phyloP scores from a whole-genome alignment of 352 stramenopile species.

The Pythium inflatum region DNA sequence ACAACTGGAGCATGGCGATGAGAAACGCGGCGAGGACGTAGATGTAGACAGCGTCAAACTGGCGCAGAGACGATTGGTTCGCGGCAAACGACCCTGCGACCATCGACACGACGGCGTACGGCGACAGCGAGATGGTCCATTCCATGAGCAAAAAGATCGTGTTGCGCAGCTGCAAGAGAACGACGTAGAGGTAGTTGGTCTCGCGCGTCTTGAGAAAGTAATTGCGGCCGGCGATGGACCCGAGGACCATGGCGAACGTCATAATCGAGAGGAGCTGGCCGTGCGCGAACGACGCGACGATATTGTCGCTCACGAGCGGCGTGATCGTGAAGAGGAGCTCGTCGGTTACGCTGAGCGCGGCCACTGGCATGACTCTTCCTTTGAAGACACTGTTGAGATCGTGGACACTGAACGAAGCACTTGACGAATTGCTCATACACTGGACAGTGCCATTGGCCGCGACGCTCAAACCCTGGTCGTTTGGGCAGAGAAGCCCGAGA shows the following conservation, averaged over 20 bases:
- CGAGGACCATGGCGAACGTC: constrained; percentile 69
- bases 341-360: no score
- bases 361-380: no score
- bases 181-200: constrained; percentile 69
- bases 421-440: no score
- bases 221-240: constrained; percentile 53
- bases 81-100: constrained; percentile 51
- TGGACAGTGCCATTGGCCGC: no score
- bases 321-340: constrained; percentile 64
- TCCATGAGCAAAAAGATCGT: constrained; percentile 71
- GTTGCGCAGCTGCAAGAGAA: constrained; percentile 68
- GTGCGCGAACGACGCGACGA: constrained; percentile 53
- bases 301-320: constrained; percentile 58
- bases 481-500: no score
- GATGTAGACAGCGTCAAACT: neutral
- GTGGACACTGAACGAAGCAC: no score
- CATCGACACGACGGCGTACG: constrained; percentile 13
- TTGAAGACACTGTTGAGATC: neutral
- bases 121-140: constrained; percentile 42
- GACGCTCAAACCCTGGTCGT: no score
- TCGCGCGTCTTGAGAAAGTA: constrained; percentile 61
- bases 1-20: neutral
- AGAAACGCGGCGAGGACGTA: constrained; percentile 2
- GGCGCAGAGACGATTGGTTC: neutral
- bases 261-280: constrained; percentile 64